These are phyloP conservation scores for Paramecium octaurelia DNA, from an alignment of 73 alveolate species.

Conservation along the genomic window DNA sequence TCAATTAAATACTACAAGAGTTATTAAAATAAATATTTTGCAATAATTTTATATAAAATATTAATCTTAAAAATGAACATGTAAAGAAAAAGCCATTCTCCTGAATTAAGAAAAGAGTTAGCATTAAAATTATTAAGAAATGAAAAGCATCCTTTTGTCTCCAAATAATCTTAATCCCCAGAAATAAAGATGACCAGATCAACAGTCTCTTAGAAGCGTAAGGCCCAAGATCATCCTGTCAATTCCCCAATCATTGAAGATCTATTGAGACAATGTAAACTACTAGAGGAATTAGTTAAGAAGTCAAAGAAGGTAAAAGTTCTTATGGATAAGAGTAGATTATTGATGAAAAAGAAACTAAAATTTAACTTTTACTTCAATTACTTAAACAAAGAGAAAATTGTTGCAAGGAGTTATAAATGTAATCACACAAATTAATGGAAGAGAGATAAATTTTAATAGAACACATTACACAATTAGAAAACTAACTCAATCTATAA, in stretches of 20 bases:
- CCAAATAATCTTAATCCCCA: neutral
- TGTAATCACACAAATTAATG: slow-evolving; percentile 4
- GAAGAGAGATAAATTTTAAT: slow-evolving; percentile 26
- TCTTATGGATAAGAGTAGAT: neutral
- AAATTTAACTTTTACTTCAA: neutral
- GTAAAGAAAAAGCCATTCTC: slow-evolving; percentile 19
- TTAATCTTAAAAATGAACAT: neutral
- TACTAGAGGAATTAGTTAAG: slow-evolving; percentile 10
- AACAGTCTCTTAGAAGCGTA: neutral
- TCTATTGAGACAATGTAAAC: neutral
- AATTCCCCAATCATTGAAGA: neutral
- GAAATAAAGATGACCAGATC: slow-evolving; percentile 9
- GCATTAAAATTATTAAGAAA: slow-evolving; percentile 3
- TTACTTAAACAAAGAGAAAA: neutral
- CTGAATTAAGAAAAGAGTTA: neutral
- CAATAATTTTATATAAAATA: neutral
- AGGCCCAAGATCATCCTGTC: neutral
- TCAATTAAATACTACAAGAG: neutral
- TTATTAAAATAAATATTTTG: neutral
- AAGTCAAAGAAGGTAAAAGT: neutral
- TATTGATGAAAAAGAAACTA: neutral
- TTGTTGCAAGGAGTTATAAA: neutral
- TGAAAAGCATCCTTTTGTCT: slow-evolving; percentile 33
- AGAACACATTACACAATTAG: slow-evolving; percentile 14
- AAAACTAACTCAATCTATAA: neutral